Conservation (phyloP, 805 yeast species). For the Ogataea degrootiae region DNA sequence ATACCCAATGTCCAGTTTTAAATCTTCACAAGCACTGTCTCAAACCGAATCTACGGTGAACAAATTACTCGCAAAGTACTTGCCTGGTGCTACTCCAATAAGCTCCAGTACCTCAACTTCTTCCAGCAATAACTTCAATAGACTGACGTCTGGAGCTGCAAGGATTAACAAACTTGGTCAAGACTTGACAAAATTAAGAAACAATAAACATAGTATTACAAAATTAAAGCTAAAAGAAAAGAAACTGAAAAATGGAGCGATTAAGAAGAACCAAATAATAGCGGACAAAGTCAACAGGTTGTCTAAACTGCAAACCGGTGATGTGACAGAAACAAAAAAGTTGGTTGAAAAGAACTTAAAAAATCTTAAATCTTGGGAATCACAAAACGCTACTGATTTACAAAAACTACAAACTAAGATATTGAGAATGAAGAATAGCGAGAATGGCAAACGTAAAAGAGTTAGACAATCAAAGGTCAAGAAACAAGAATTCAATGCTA, state of each 20-base stretch:
- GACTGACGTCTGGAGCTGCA: conserved; percentile 19
- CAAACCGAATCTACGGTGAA: conserved; percentile 22
- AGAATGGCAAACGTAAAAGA: conserved; percentile 33
- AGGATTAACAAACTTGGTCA: conserved; percentile 20
- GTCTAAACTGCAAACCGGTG: conserved; percentile 20
- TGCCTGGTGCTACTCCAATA: conserved; percentile 16
- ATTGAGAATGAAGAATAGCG: conserved; percentile 39
- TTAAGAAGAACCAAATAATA: conserved; percentile 9
- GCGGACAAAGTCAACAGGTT: conserved; percentile 17
- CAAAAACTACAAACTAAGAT: conserved; percentile 38
- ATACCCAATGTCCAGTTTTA: conserved; percentile 5
- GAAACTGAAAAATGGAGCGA: conserved; percentile 12
- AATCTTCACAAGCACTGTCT: conserved; percentile 13
- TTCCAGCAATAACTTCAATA: background rate
- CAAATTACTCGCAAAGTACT: conserved; percentile 21
- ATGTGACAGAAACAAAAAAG: conserved; percentile 31
- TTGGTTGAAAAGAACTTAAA: conserved; percentile 37
- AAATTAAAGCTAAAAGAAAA: conserved; percentile 18
- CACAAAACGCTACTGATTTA: conserved; percentile 34
- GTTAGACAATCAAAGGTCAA: conserved; percentile 28
- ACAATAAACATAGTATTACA: conserved; percentile 7
- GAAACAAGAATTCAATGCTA: conserved; percentile 33
- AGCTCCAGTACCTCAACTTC: background rate
- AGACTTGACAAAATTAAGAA: conserved; percentile 13
- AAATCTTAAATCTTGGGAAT: conserved; percentile 38